Evolutionary conservation across 192 early-diverging fungal species (phyloP), one percentile per base, ranked within the genome.

Genomic region (Umbelopsis vinacea): DNA sequence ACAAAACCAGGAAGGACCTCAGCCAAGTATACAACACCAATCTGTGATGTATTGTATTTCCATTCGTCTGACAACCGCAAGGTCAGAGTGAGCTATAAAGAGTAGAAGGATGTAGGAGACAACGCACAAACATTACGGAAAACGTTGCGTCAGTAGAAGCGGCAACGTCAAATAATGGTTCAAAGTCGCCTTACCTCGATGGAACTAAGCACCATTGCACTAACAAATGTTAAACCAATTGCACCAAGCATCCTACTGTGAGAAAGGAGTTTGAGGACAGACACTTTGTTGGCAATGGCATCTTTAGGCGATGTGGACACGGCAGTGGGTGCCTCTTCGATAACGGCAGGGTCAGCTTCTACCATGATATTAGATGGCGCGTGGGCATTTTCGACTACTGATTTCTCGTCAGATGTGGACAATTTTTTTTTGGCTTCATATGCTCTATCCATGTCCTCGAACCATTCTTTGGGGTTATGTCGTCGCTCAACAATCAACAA

Each of bases 401-500:
- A 38, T n/a, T 15, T 55, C 66, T 68, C 67, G 69, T 70, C 73
- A 6, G n/a, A 9, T 54, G 57, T 19, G 48, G 5, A 1, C 54
- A 57, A 29, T 2, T 19, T 35, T 22, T 74, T 43, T 17, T 47
- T 21, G 26, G 45, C 54, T 68, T 37, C 23, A 33, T 0, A 21
- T 55, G 75, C 70, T 72, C 45, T 38, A 68, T 74, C 52, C 67
- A 50, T 43, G 47, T 73, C 17, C 50, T 78, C 71, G 52, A 77
- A 75, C 80, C 77, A 78, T 72, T 80, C 70, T 43, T 66, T 68
- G 23, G 67, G 79, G 52, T 38, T 43, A 46, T 67, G 75, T n/a
- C 76, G 46, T 15, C 70, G 69, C 67, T 85, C 83, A 48, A 85
- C 71, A 50, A 85, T 75, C 45, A 81, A 26, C 4, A 82, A 35